Evolutionary conservation across 352 stramenopile species (phyloP), one percentile per base, ranked within the genome.

Genomic region (Phytophthora nicotianae): DNA sequence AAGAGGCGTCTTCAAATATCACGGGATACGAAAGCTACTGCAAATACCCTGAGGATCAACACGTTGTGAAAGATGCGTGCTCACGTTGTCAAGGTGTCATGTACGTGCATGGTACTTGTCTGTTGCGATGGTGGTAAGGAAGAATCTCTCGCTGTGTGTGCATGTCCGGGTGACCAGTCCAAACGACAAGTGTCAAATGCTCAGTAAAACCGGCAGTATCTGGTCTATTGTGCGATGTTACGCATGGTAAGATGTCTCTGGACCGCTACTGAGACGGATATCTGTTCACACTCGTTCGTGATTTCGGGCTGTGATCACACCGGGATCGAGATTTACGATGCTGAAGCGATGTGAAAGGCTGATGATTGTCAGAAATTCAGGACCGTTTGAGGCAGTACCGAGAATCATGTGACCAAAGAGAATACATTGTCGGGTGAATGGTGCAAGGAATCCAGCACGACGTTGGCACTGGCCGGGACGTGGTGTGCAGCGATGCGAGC

Each of bases 111-210:
- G 32, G 32, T n/a, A 11, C 32, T 38, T 38, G 32, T 13, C n/a
- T 38, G n/a, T 38, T 38, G 32, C 13, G 32, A 38, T 17, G 32
- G 32, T 5, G 32, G 32, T 13, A 38, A 38, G 32, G 32, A 17
- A 9, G 32, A 38, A 38, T 38, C 32, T 19, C 20, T 29, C 3
- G 53, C 42, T 37, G 24, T n/a, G 6, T 26, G 45, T 20, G 19
- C 23, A 8, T 50, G 45, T 17, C 45, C 38, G 9, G 51, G 38
- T 3, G 38, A 50, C 19, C 51, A 59, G 8, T 33, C 38, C 26
- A 23, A 40, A 58, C 33, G 62, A 58, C 38, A 70, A 64, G 16
- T 61, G 58, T 76, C 23, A 57, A 70, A 19, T 76, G 67, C 41
- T 65, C 47, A 16, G 26, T 71, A 13, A 65, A 46, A 11, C 17